A percentile compares a stretch with the other conserved stretches of the same genome.
Conservation (phyloP, 208 protist genomes). For the Trypanosomatidae sp. region DNA sequence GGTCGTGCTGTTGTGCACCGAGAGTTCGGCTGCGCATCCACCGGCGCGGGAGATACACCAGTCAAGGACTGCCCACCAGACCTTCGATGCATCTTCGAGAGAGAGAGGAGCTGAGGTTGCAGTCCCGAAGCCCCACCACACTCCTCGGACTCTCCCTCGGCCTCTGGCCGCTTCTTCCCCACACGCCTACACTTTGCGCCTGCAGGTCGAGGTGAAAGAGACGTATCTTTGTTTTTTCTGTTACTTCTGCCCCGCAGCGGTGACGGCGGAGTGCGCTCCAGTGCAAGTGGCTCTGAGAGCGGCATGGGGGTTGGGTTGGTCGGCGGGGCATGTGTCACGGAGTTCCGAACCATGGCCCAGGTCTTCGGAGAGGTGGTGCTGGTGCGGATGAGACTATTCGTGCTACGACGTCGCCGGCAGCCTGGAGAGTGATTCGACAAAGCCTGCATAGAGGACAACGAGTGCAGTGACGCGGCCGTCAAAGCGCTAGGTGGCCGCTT, state of each 20-base stretch:
- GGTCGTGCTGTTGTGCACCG: conserved; percentile 16
- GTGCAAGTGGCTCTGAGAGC: neutral
- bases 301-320: neutral
- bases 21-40: conserved; percentile 8
- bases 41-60: neutral
- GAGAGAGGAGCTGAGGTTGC: neutral
- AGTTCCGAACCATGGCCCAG: neutral
- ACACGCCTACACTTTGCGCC: neutral
- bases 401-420: neutral
- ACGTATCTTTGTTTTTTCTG: neutral
- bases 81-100: neutral
- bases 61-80: neutral
- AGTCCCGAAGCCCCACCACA: neutral
- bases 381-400: neutral
- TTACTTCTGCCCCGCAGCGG: neutral
- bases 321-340: neutral
- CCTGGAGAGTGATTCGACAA: neutral
- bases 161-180: neutral
- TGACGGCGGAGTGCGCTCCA: neutral
- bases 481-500: neutral
- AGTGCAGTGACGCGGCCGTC: conserved; percentile 5
- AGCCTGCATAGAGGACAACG: conserved; percentile 2
- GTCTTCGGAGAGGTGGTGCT: neutral
- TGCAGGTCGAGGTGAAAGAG: neutral
- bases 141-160: neutral